A percentile compares a stretch with the other conserved stretches of the same genome.
These are phyloP conservation scores for Cryptosporidium baileyi DNA, from an alignment of 169 alveolate genomes.

Conservation along the genomic window DNA sequence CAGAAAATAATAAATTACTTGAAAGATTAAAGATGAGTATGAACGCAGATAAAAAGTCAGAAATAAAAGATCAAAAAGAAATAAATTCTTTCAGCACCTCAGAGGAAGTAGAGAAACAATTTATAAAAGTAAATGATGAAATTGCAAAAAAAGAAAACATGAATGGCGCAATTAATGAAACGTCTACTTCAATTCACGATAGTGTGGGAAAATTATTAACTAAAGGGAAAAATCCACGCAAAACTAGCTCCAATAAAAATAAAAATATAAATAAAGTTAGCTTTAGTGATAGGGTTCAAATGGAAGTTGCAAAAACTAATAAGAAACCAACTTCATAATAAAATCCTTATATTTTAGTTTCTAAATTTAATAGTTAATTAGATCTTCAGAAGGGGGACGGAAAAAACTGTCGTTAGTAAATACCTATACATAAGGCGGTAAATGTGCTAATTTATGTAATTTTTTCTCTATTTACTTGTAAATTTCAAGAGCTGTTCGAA, in stretches of 20 bases:
- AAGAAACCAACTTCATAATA: too few relatives aligned
- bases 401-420: too few relatives aligned
- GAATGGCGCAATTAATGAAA: background rate
- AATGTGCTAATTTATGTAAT: too few relatives aligned
- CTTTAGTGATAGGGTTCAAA: conserved; percentile 49
- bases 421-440: too few relatives aligned
- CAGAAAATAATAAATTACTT: conserved; percentile 35
- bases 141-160: background rate
- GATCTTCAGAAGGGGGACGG: too few relatives aligned
- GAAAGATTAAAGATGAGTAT: conserved; percentile 45
- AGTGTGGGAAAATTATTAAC: background rate
- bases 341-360: too few relatives aligned
- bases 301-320: conserved; percentile 48
- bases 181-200: background rate
- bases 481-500: too few relatives aligned
- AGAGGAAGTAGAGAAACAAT: background rate
- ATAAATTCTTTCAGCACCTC: background rate
- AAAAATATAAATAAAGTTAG: conserved; percentile 42
- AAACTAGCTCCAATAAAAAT: background rate
- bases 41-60: background rate
- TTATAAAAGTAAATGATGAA: background rate
- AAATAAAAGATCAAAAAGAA: background rate
- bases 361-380: too few relatives aligned
- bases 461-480: too few relatives aligned
- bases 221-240: background rate